A percentile compares a stretch with the other conserved stretches of the same genome.
phyloP scores from a whole-genome alignment of 345 rosid genomes.

The Citrus glauca region DNA sequence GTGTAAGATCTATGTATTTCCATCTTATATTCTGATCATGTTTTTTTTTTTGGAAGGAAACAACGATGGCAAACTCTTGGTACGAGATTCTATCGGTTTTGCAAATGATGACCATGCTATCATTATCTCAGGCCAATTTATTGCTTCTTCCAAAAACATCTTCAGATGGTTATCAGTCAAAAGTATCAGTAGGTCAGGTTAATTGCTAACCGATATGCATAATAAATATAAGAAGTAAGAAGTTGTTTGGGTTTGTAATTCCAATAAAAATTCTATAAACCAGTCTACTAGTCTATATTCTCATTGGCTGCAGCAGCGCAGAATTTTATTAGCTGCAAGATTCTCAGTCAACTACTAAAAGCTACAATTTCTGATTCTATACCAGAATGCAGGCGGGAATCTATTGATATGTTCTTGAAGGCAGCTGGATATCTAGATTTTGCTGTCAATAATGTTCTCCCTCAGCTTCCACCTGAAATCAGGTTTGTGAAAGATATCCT shows the following conservation, averaged over 20 bases:
- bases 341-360: not conserved
- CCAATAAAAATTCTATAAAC: not conserved
- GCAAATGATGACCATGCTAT: conserved; percentile 67
- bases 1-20: not conserved
- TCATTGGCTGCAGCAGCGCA: not conserved
- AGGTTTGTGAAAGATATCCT: conserved; percentile 33
- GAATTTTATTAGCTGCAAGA: not conserved
- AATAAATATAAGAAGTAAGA: not conserved
- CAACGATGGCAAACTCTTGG: conserved; percentile 57
- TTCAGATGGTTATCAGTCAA: conserved; percentile 36
- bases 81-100: conserved; percentile 67
- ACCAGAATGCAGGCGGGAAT: conserved; percentile 52
- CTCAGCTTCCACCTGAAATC: conserved; percentile 42
- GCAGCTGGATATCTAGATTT: conserved; percentile 73
- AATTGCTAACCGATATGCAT: not conserved
- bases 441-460: conserved; percentile 58
- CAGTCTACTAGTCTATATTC: not conserved
- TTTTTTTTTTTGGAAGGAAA: conserved; percentile 9
- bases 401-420: conserved; percentile 59
- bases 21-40: not conserved
- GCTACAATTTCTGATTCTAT: conserved; percentile 8
- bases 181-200: conserved; percentile 55
- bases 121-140: conserved; percentile 55
- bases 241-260: not conserved
- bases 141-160: conserved; percentile 56